Percentiles rank a stretch among this genome's conserved stretches.
phyloP scores from a whole-genome alignment of 257 asterid genomes.

The Plectranthus barbatus region DNA sequence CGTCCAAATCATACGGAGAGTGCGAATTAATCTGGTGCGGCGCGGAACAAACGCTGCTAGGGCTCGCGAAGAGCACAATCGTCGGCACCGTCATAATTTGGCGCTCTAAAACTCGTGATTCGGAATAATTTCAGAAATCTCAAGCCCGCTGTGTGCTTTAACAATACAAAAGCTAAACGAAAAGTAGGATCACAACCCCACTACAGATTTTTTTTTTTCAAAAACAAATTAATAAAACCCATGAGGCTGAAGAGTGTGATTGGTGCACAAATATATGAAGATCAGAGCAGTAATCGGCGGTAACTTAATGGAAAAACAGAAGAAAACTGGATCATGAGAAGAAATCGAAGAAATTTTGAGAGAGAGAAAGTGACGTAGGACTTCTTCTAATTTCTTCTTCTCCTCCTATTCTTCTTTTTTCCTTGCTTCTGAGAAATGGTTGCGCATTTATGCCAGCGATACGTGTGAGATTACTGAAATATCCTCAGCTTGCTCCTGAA shows the following conservation, averaged over 20 bases:
- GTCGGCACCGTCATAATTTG: conserved; percentile 55
- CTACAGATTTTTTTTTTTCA: not conserved
- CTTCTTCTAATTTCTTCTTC: conserved; percentile 17
- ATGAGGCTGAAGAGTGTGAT: not conserved
- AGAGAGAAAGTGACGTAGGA: conserved; percentile 10
- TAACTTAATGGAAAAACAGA: not conserved
- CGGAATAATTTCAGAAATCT: not conserved
- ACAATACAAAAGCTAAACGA: not conserved
- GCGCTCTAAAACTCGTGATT: conserved; percentile 2
- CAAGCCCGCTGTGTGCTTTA: conserved; percentile 20
- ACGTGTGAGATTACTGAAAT: conserved; percentile 20
- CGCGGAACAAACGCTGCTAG: conserved; percentile 64
- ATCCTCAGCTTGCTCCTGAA: conserved; percentile 27
- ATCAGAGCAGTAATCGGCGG: not conserved
- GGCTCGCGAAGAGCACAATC: conserved; percentile 72
- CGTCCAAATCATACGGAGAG: conserved; percentile 50
- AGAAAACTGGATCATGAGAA: conserved; percentile 10
- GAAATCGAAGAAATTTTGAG: conserved; percentile 2
- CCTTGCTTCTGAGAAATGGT: conserved; percentile 1
- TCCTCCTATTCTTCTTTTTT: conserved; percentile 2
- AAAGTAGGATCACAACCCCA: not conserved
- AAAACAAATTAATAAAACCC: not conserved
- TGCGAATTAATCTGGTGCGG: conserved; percentile 74
- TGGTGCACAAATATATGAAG: not conserved
- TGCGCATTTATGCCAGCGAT: conserved; percentile 13